Conservation (phyloP, 129 eudicot species). For the Arctium lappa region DNA sequence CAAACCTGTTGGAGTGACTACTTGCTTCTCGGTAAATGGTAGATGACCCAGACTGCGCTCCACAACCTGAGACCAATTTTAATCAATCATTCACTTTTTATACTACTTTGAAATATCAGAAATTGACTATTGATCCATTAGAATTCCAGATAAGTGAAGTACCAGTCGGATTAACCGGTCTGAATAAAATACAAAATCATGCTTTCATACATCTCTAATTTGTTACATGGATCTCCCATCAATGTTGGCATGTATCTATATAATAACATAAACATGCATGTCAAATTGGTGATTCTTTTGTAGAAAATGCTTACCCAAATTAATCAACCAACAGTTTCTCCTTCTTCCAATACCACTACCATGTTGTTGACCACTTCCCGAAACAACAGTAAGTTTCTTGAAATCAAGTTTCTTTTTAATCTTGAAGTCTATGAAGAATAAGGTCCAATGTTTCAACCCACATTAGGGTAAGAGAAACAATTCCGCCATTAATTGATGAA, state of each 20-base stretch:
- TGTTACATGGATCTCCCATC: slow-evolving; percentile 32
- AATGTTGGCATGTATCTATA: background rate
- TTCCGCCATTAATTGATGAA: no score
- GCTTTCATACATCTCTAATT: slow-evolving; percentile 93
- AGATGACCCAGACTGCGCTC: slow-evolving; percentile 98
- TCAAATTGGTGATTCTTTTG: no score
- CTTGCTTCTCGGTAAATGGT: slow-evolving; percentile 94
- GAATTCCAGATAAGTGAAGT: slow-evolving; percentile 8
- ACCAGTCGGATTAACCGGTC: slow-evolving; percentile 94
- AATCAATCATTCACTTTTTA: background rate
- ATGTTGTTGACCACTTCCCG: no score
- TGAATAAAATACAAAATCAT: slow-evolving; percentile 94
- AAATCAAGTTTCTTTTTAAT: no score
- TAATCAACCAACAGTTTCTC: no score
- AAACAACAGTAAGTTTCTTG: no score
- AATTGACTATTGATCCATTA: background rate
- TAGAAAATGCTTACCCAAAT: no score
- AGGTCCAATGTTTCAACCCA: no score
- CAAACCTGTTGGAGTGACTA: slow-evolving; percentile 20
- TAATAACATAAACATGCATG: no score
- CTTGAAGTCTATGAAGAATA: no score
- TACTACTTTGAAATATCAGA: background rate
- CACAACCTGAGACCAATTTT: slow-evolving; percentile 62
- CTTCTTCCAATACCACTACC: no score
- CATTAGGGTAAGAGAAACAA: no score